Conservation (phyloP, 1,284 basidiomycete species). For the Vanrija sp. region DNA sequence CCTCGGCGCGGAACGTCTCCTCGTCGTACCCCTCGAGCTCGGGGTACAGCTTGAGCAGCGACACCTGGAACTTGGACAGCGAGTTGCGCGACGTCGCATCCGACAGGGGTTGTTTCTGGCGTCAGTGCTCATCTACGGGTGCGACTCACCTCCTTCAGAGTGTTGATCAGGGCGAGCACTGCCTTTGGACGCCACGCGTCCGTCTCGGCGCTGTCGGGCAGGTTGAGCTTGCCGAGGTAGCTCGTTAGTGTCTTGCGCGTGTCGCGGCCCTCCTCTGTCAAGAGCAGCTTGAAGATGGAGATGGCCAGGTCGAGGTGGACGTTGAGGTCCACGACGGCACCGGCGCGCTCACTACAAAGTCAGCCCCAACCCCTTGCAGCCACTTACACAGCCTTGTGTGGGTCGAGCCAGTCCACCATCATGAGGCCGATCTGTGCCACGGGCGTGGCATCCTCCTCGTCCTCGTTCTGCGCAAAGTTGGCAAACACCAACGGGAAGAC, state of each 20-base stretch:
- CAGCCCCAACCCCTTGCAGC: conserved; percentile 2
- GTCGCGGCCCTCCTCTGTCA: conserved; percentile 51
- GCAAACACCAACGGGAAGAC: conserved; percentile 73
- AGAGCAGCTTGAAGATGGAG: conserved; percentile 62
- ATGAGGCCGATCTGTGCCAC: conserved; percentile 76
- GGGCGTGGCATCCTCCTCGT: conserved; percentile 73
- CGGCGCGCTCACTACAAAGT: conserved; percentile 40
- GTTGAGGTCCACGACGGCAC: conserved; percentile 49
- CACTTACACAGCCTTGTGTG: conserved; percentile 69
- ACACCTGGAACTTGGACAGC: conserved; percentile 62
- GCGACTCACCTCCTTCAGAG: conserved; percentile 59
- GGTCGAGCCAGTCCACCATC: conserved; percentile 91
- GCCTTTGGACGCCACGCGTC: conserved; percentile 62
- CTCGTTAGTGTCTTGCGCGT: conserved; percentile 77
- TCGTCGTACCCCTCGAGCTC: conserved; percentile 65
- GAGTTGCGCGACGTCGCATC: conserved; percentile 68
- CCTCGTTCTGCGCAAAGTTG: conserved; percentile 60
- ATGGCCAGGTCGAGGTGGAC: conserved; percentile 76
- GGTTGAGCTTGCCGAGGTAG: conserved; percentile 69
- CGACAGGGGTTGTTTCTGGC: conserved; percentile 65
- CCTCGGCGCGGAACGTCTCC: conserved; percentile 51
- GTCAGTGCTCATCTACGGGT: background rate
- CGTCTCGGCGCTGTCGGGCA: conserved; percentile 59
- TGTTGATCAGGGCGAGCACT: conserved; percentile 59
- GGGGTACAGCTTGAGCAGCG: conserved; percentile 59